Evolutionary conservation across 495 filamentous ascomycete species (phyloP).

Genomic region (Bacidia gigantensis): DNA sequence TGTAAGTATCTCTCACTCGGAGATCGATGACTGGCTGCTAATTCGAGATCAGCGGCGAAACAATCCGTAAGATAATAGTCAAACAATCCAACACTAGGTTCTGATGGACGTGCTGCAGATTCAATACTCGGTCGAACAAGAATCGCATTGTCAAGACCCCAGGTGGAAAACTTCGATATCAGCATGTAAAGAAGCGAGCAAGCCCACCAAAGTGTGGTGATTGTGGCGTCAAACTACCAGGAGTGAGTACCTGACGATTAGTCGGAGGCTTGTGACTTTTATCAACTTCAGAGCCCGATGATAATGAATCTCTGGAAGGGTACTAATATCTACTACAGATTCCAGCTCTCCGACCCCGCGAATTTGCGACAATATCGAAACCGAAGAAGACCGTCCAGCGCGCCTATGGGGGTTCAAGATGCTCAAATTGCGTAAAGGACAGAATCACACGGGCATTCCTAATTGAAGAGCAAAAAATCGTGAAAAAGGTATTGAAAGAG

Average conservation of each 20-base stretch:
- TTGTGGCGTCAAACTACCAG: slow-evolving; percentile 88
- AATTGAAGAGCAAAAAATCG: slow-evolving; percentile 99
- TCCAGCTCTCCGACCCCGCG: slow-evolving; percentile 89
- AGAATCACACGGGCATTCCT: slow-evolving; percentile 92
- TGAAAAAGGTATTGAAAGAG: slow-evolving; percentile 99
- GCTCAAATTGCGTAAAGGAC: slow-evolving; percentile 97
- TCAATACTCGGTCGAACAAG: slow-evolving; percentile 96
- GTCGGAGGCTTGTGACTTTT: not conserved
- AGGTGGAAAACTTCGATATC: slow-evolving; percentile 82
- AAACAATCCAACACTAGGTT: not conserved
- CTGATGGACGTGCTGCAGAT: slow-evolving; percentile 42
- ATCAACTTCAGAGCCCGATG: not conserved
- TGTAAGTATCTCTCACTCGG: slow-evolving; percentile 38
- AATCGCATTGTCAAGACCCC: slow-evolving; percentile 93
- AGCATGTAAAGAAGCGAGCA: slow-evolving; percentile 98
- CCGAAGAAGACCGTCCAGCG: slow-evolving; percentile 99
- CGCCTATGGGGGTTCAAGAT: slow-evolving; percentile 94
- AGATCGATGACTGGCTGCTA: slow-evolving; percentile 6
- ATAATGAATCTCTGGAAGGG: not conserved
- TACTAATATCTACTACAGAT: slow-evolving; percentile 39
- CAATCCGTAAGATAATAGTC: slow-evolving; percentile 60
- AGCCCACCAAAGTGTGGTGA: slow-evolving; percentile 97
- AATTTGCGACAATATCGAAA: slow-evolving; percentile 89
- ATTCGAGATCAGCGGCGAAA: slow-evolving; percentile 52
- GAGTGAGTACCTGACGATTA: slow-evolving; percentile 59